Base-by-base conservation (phyloP, 2,329 filamentous ascomycete species). In the Ophiocordyceps camponoti-leonardi region DNA sequence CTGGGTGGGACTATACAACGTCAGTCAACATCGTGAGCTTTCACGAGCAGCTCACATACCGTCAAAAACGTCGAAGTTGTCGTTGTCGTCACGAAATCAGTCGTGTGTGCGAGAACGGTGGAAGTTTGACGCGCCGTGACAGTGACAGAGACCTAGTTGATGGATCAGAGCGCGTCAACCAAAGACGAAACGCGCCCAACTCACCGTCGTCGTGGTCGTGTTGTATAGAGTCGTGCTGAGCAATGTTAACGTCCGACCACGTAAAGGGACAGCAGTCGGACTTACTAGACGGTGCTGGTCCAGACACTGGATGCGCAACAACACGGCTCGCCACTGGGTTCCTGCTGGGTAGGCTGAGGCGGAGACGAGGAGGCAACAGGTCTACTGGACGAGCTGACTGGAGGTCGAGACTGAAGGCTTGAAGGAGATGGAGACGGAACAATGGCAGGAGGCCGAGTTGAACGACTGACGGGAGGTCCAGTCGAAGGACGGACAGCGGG, bases 81-180 rank as follows among this genome's bases (percentile, higher is more conserved):
- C 5, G 53, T 54, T 8, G 39, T 49, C 6, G 53, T 54, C 20
- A 48, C 44, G 39, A 46, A 50, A 16, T 51, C 19, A 18, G 53
- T 54, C n/a, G 48, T 51, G 35, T 48, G 49, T 18, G 52, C 47
- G 26, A 52, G 28, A 7, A 49, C 46, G n/a, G 51, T 55, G 13
- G 52, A 49, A 12, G 47, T 37, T 16, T 54, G 49, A 23, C 48
- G 49, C 23, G 49, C 42, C 6, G 50, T 53, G 14, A 46, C 45
- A 13, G 51, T 49, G 12, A 48, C 42, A 11, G 43, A 42, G 41
- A 50, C 22, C 51, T 53, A n/a, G 6, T 28, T 18, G 35, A 28
- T 40, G 23, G 11, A 19, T 45, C 10, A 37, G 22, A 23, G 12
- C 28, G 19, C 11, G 23, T 43, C 42, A 6, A 39, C 35, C 35